These are phyloP conservation scores for Glutinoglossum americanum DNA, from an alignment of 495 filamentous ascomycete genomes.

Conservation along the genomic window DNA sequence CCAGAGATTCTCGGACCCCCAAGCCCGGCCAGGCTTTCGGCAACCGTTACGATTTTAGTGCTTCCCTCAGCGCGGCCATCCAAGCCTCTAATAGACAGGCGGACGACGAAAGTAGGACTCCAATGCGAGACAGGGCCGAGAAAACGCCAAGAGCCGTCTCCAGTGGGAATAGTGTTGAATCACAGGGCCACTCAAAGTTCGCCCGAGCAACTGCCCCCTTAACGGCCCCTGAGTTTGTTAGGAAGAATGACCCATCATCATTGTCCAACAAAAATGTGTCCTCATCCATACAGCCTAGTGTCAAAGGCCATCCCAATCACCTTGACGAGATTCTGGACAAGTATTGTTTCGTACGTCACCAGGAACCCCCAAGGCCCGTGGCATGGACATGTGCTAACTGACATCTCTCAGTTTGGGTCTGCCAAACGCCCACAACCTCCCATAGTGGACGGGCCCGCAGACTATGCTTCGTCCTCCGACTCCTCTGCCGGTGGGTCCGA, in stretches of 20 bases:
- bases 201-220: neutral
- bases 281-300: neutral
- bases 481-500: neutral
- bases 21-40: slow-evolving; percentile 59
- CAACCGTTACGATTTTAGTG: slow-evolving; percentile 82
- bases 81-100: slow-evolving; percentile 34
- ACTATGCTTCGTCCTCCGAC: neutral
- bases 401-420: slow-evolving; percentile 26
- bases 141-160: neutral
- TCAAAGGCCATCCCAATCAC: slow-evolving; percentile 38
- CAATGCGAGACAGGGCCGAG: slow-evolving; percentile 23
- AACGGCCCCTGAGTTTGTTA: neutral
- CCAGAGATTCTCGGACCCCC: slow-evolving; percentile 22
- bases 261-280: neutral
- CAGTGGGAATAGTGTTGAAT: neutral
- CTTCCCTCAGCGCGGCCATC: slow-evolving; percentile 71
- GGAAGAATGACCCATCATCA: neutral
- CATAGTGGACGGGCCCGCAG: neutral
- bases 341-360: slow-evolving; percentile 89
- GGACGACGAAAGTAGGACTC: slow-evolving; percentile 16
- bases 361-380: slow-evolving; percentile 7
- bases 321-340: slow-evolving; percentile 92
- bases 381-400: slow-evolving; percentile 12
- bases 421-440: slow-evolving; percentile 11
- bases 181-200: neutral